phyloP scores from a whole-genome alignment of 2,329 filamentous ascomycete species.

The Claviceps purpurea region DNA sequence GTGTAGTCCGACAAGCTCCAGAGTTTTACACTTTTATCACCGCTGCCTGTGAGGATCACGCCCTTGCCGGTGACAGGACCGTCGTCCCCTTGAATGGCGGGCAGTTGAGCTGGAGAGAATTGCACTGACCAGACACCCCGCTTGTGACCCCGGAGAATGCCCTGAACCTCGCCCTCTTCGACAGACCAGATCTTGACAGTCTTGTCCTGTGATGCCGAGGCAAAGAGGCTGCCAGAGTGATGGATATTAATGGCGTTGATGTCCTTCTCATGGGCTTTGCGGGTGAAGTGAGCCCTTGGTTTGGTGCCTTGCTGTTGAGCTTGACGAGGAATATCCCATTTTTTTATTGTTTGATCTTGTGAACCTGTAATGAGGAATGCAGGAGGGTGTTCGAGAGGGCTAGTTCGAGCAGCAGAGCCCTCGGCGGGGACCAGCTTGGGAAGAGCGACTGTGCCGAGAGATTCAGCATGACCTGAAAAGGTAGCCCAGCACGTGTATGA shows the following conservation, averaged over 20 bases:
- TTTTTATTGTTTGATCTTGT: slow-evolving; percentile 89
- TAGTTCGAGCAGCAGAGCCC: slow-evolving; percentile 54
- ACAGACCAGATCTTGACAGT: slow-evolving; percentile 95
- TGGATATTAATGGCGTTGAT: slow-evolving; percentile 91
- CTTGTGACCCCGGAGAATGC: slow-evolving; percentile 82
- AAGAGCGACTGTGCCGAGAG: slow-evolving; percentile 76
- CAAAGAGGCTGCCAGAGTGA: slow-evolving; percentile 64
- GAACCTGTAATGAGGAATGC: slow-evolving; percentile 81
- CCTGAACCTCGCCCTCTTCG: slow-evolving; percentile 78
- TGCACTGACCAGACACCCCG: slow-evolving; percentile 92
- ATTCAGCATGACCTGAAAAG: slow-evolving; percentile 89
- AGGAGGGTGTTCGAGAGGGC: slow-evolving; percentile 69
- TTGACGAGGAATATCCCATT: slow-evolving; percentile 66
- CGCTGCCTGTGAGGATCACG: slow-evolving; percentile 76
- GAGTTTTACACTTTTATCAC: slow-evolving; percentile 90
- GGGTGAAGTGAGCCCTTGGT: slow-evolving; percentile 63
- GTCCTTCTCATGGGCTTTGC: slow-evolving; percentile 96
- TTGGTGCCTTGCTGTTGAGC: slow-evolving; percentile 29
- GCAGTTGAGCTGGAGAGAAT: slow-evolving; percentile 70
- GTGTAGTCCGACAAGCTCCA: slow-evolving; percentile 91
- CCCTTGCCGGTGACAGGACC: slow-evolving; percentile 65
- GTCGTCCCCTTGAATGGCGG: slow-evolving; percentile 57
- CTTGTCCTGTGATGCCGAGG: slow-evolving; percentile 90
- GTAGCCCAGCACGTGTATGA: slow-evolving; percentile 69
- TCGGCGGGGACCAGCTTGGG: slow-evolving; percentile 55